phyloP scores from a whole-genome alignment of 2,329 filamentous ascomycete species.

The Penicillium palitans region DNA sequence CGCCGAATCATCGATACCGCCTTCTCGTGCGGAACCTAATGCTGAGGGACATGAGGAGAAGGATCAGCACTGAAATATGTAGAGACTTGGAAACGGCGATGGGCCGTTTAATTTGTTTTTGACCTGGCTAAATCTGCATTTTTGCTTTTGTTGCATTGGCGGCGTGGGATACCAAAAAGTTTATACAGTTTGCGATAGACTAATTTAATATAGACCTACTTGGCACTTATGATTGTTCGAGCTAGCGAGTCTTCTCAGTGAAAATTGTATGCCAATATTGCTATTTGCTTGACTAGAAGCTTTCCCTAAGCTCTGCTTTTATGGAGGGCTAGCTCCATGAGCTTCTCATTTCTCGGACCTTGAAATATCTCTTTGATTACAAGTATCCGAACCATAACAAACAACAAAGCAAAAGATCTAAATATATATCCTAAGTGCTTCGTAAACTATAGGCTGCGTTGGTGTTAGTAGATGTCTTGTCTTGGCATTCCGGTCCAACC shows the following conservation, averaged over 20 bases:
- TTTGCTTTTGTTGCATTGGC: conserved; percentile 10
- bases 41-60: not conserved
- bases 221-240: not conserved
- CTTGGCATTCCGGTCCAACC: conserved; percentile 11
- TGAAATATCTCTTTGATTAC: not conserved
- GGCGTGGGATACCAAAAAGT: conserved; percentile 15
- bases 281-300: not conserved
- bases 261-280: not conserved
- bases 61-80: not conserved
- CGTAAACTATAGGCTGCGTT: not conserved
- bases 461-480: not conserved
- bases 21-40: conserved; percentile 11
- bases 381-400: not conserved
- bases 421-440: not conserved
- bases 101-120: not conserved
- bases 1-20: conserved; percentile 17
- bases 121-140: conserved; percentile 2
- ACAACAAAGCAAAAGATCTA: not conserved
- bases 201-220: not conserved
- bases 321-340: not conserved
- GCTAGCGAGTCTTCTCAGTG: not conserved
- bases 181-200: not conserved
- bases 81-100: not conserved
- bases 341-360: not conserved
- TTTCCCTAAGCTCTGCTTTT: not conserved